Evolutionary conservation across 768 basidiomycete genomes (phyloP).

Genomic region (Xanthoconium purpureum): DNA sequence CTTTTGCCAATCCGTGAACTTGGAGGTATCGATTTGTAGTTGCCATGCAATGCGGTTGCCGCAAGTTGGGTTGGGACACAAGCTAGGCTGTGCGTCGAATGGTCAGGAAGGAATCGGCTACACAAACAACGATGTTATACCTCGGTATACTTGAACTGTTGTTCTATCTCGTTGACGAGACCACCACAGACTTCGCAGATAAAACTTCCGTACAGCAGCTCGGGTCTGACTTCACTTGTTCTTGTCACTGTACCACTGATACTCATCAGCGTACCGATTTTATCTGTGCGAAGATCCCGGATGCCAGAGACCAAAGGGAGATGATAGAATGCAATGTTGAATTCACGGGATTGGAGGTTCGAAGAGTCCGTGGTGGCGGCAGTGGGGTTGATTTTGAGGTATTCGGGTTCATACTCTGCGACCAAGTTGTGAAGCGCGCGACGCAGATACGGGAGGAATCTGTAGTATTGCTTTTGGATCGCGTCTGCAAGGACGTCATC

Average conservation of each 20-base stretch:
- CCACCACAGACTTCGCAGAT: constrained; percentile 87
- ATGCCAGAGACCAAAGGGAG: constrained; percentile 93
- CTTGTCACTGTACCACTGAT: constrained; percentile 97
- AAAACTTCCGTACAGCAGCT: constrained; percentile 90
- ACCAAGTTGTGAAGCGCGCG: constrained; percentile 90
- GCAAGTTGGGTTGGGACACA: constrained; percentile 94
- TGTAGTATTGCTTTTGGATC: constrained; percentile 92
- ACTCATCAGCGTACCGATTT: constrained; percentile 90
- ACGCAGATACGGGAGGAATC: constrained; percentile 92
- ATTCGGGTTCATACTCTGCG: constrained; percentile 86
- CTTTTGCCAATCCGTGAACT: constrained; percentile 99
- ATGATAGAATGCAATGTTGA: constrained; percentile 93
- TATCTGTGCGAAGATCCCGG: constrained; percentile 87
- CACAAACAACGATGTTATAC: constrained; percentile 36
- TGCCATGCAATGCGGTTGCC: constrained; percentile 90
- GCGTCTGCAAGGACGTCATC: constrained; percentile 94
- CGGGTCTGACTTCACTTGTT: constrained; percentile 95
- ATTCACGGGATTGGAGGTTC: constrained; percentile 89
- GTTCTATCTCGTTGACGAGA: constrained; percentile 88
- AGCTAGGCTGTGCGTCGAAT: constrained; percentile 57
- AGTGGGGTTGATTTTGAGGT: constrained; percentile 90
- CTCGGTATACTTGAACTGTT: constrained; percentile 99
- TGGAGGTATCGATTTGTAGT: constrained; percentile 91
- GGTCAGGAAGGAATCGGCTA: constrained; percentile 6
- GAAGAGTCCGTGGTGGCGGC: constrained; percentile 84